Evolutionary conservation across 257 asterid species (phyloP).

Genomic region (Solanum rostratum): DNA sequence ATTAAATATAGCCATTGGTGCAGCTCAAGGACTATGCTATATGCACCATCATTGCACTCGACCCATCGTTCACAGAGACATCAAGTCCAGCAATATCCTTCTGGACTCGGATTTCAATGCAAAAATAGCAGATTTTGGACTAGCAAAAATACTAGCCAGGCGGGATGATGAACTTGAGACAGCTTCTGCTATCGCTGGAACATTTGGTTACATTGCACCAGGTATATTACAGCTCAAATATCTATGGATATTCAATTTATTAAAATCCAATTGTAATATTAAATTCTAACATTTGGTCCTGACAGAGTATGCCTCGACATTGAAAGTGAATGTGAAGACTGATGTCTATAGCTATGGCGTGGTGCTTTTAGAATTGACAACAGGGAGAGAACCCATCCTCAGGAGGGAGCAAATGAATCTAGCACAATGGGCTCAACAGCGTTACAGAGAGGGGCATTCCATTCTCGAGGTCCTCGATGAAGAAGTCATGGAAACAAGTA

Average conservation of each 20-base stretch:
- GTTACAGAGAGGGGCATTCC: constrained; percentile 34
- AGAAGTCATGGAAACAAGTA: constrained; percentile 27
- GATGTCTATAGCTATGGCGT: constrained; percentile 37
- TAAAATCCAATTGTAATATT: background rate
- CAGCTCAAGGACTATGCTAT: constrained; percentile 54
- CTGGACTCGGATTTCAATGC: constrained; percentile 43
- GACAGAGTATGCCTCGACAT: constrained; percentile 64
- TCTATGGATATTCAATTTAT: background rate
- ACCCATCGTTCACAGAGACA: constrained; percentile 50
- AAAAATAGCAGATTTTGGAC: constrained; percentile 52
- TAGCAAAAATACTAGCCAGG: constrained; percentile 34
- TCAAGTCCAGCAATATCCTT: constrained; percentile 56
- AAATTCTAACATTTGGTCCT: background rate
- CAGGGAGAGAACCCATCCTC: constrained; percentile 37
- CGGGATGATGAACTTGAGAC: constrained; percentile 28
- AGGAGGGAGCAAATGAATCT: constrained; percentile 55
- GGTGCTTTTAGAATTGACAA: constrained; percentile 27
- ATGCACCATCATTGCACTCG: constrained; percentile 57
- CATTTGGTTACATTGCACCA: constrained; percentile 61
- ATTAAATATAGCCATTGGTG: constrained; percentile 46
- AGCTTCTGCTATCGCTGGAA: constrained; percentile 47
- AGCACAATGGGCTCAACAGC: constrained; percentile 78
- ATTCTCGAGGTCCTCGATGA: constrained; percentile 28
- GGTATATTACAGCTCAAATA: constrained; percentile 14
- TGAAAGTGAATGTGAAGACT: constrained; percentile 21